A percentile compares a stretch with the other conserved stretches of the same genome.
Conservation (phyloP, 2,329 filamentous ascomycete species). For the Pestalotiopsis fici region DNA sequence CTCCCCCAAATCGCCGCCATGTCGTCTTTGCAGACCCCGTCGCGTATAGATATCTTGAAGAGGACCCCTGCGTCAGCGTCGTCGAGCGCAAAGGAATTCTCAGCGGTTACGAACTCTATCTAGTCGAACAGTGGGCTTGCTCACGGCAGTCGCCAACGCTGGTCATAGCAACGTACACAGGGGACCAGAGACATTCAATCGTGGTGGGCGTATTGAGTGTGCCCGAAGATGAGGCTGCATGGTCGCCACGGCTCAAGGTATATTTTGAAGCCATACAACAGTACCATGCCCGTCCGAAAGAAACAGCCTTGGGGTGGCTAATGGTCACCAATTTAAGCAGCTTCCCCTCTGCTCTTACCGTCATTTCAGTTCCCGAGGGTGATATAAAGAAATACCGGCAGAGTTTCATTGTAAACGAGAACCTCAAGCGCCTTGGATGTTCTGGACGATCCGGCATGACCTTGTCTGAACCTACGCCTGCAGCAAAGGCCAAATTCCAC, state of each 20-base stretch:
- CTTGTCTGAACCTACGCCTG: constrained; percentile 73
- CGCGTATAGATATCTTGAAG: constrained; percentile 75
- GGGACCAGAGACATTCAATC: constrained; percentile 78
- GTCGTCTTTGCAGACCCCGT: constrained; percentile 62
- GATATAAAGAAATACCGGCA: constrained; percentile 79
- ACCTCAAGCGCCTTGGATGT: constrained; percentile 89
- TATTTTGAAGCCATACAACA: constrained; percentile 88
- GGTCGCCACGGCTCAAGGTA: constrained; percentile 76
- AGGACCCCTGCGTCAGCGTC: constrained; percentile 75
- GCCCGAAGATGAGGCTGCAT: constrained; percentile 75
- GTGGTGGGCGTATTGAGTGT: constrained; percentile 79
- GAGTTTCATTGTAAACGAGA: constrained; percentile 90
- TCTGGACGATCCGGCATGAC: constrained; percentile 87
- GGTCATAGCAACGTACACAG: constrained; percentile 90
- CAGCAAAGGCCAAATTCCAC: constrained; percentile 87
- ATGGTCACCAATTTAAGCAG: constrained; percentile 94
- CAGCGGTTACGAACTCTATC: constrained; percentile 85
- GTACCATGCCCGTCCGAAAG: constrained; percentile 80
- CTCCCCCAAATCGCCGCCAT: constrained; percentile 37
- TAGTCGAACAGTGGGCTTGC: constrained; percentile 98
- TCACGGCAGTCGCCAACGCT: constrained; percentile 88
- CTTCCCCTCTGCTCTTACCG: constrained; percentile 88
- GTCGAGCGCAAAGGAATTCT: constrained; percentile 72
- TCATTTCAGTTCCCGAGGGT: constrained; percentile 87
- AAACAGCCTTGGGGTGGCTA: constrained; percentile 79